These are phyloP conservation scores for Oxyria digyna DNA, from an alignment of 148 eudicot genomes.

Conservation along the genomic window DNA sequence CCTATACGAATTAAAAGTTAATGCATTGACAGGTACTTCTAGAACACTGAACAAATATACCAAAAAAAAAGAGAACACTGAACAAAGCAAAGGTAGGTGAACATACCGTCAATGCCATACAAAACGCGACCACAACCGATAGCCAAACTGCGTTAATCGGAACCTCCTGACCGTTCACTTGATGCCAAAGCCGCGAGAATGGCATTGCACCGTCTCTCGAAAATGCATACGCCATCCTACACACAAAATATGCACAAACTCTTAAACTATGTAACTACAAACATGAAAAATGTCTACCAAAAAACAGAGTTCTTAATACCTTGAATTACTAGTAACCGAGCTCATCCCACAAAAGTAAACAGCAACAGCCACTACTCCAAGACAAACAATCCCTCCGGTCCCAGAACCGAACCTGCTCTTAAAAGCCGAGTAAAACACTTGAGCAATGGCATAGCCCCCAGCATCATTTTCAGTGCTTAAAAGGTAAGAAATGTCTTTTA, in stretches of 20 bases:
- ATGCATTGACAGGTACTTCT: too few relatives aligned
- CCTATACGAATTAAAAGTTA: too few relatives aligned
- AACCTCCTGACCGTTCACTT: conserved; percentile 76
- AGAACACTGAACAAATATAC: too few relatives aligned
- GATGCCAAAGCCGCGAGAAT: conserved; percentile 73
- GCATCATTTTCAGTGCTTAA: conserved; percentile 58
- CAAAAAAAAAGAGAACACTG: too few relatives aligned
- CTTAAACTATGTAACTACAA: too few relatives aligned
- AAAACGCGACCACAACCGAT: conserved; percentile 72
- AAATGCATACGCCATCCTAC: conserved; percentile 94
- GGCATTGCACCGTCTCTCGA: conserved; percentile 99
- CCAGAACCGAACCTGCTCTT: conserved; percentile 74
- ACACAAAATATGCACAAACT: not conserved
- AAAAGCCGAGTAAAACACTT: conserved; percentile 76
- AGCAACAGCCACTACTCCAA: conserved; percentile 73
- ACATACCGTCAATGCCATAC: conserved; percentile 88
- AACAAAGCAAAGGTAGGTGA: not conserved
- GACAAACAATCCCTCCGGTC: conserved; percentile 76
- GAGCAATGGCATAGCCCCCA: conserved; percentile 91
- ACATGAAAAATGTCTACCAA: not conserved
- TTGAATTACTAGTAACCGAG: conserved; percentile 85
- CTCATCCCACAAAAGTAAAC: conserved; percentile 94
- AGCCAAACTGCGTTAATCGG: conserved; percentile 90
- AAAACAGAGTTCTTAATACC: conserved; percentile 27
- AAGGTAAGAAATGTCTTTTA: conserved; percentile 62